Conservation (phyloP, 2,329 filamentous ascomycete species). For the Fusarium pseudoanthophilum region DNA sequence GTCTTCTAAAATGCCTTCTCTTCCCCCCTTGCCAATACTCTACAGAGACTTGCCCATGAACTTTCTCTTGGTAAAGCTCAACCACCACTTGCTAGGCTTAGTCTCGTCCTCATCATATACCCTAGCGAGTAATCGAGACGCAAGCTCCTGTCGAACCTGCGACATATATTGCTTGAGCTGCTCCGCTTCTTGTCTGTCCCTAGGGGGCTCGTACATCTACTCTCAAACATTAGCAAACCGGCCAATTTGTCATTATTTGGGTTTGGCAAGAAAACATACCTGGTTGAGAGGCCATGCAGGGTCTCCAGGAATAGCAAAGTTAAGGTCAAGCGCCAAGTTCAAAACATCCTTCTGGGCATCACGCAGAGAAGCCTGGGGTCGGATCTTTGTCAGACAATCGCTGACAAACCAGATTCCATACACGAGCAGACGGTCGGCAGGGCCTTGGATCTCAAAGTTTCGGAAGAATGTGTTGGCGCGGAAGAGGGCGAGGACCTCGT, state of each 20-base stretch:
- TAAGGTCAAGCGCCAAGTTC: constrained; percentile 89
- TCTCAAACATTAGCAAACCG: constrained; percentile 8
- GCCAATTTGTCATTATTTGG: background rate
- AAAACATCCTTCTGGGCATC: constrained; percentile 78
- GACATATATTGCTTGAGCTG: constrained; percentile 87
- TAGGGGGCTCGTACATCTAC: constrained; percentile 87
- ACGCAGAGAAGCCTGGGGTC: constrained; percentile 72
- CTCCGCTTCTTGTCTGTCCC: constrained; percentile 89
- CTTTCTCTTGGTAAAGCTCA: constrained; percentile 99
- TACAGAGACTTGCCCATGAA: constrained; percentile 97
- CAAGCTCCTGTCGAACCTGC: constrained; percentile 93
- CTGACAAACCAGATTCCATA: constrained; percentile 97
- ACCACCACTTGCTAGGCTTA: constrained; percentile 88
- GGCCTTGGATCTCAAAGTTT: constrained; percentile 98
- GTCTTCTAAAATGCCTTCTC: constrained; percentile 35
- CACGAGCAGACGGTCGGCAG: constrained; percentile 91
- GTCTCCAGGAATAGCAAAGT: constrained; percentile 95
- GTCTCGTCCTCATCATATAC: constrained; percentile 85
- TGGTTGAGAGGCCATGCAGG: constrained; percentile 94
- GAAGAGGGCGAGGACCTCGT: constrained; percentile 93
- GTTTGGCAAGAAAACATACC: constrained; percentile 52
- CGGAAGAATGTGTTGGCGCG: constrained; percentile 99
- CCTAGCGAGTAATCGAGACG: constrained; percentile 80
- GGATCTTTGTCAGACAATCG: constrained; percentile 90
- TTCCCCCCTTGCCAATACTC: background rate